Base-by-base conservation (phyloP, 257 asterid genomes). In the Jaltomata sinuosa region DNA sequence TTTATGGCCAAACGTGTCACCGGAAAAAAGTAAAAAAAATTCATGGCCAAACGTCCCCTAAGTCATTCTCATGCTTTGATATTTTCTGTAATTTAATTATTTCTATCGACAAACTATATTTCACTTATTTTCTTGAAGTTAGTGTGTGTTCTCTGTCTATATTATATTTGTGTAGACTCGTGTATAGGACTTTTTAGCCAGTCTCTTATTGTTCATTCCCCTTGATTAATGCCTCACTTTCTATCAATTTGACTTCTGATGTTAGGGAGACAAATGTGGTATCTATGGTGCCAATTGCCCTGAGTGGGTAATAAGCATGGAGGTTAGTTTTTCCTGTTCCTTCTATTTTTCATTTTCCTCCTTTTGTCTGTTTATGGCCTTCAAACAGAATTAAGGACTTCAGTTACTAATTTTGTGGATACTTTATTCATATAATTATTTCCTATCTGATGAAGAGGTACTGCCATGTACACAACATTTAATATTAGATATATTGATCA, bases 281-380 rank as follows among this genome's bases (percentile, higher is more conserved):
- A 95, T 97, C 68, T 97, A 92, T 90, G 99, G 99, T 36, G 95
- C 94, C 86, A 97, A 97, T 87, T 91, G 89, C 64, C 53, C 98
- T 61, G 95, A 97, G 92, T 97, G 99, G 99, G 89, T 97, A 88
- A 93, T 97, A 86, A 94, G 98, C 87, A 97, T 95, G 99, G 93
- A 97, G 99, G 99, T 95, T 88, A 36, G 22, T 47, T 12, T 54
- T 79, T 61, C n/a, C 54, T 52, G 10, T 14, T 45, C 69, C 57
- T 38, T 80, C 47, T 54, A 32, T 68, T 49, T 16, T 80, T 57
- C 81, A 18, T 19, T 11, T 69, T 80, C 52, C 16, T 32, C 22
- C 67, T 83, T 84, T 80, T 85, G 53, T 81, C 69, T 84, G 72
- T 71, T 42, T 5, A 69, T 84, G 53, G 12, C n/a, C 5, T 11